A percentile compares a stretch with the other conserved stretches of the same genome.
Evolutionary conservation across 768 basidiomycete species (phyloP).

Genomic region (Phylloporus arenicola): DNA sequence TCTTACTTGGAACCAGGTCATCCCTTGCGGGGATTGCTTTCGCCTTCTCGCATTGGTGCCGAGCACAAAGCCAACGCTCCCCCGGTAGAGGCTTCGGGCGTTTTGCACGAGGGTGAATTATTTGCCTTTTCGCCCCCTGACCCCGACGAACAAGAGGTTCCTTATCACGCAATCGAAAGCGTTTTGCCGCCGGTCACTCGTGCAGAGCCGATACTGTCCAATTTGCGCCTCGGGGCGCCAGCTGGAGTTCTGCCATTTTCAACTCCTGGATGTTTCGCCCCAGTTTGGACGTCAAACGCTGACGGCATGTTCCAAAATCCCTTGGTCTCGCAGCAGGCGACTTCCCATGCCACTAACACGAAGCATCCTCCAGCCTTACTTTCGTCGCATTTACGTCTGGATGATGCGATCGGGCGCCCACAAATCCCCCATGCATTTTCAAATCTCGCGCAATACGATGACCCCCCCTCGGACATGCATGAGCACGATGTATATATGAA

Average conservation of each 20-base stretch:
- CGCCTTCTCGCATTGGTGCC: conserved; percentile 12
- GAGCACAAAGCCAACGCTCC: neutral
- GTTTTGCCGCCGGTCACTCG: neutral
- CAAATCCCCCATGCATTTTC: conserved; percentile 5
- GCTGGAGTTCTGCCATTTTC: conserved; percentile 17
- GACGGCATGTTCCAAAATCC: conserved; percentile 2
- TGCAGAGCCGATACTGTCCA: neutral
- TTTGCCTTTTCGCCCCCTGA: conserved; percentile 30
- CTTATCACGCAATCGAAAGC: neutral
- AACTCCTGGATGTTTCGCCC: conserved; percentile 20
- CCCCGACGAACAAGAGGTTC: conserved; percentile 7
- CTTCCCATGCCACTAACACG: conserved; percentile 6
- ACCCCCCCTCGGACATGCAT: conserved; percentile 14
- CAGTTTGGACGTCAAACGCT: conserved; percentile 2
- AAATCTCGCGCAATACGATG: conserved; percentile 3
- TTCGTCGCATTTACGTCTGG: conserved; percentile 15
- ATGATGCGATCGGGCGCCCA: conserved; percentile 4
- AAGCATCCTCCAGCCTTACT: conserved; percentile 8
- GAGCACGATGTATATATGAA: neutral
- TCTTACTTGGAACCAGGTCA: conserved; percentile 35
- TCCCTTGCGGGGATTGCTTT: conserved; percentile 31
- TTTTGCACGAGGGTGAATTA: conserved; percentile 12
- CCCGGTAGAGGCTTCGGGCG: conserved; percentile 1
- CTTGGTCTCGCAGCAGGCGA: conserved; percentile 6
- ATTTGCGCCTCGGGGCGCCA: neutral